Conservation (phyloP, 768 basidiomycete species). For the Tricholoma matsutake region DNA sequence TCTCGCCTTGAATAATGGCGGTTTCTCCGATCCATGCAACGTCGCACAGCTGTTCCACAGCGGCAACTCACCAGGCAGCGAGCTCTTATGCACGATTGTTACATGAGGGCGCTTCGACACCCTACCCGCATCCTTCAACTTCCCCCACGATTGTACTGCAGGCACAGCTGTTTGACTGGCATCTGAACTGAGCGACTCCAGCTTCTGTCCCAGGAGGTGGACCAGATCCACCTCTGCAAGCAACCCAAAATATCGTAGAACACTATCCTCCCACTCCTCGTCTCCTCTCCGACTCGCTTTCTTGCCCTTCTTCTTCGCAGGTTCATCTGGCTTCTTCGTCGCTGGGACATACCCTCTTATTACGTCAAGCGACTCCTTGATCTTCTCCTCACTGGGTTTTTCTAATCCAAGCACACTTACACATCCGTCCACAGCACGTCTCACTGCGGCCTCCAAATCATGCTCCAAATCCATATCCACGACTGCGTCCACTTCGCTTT, state of each 20-base stretch:
- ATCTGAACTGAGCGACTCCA: constrained; percentile 27
- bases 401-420: constrained; percentile 52
- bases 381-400: constrained; percentile 50
- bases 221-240: constrained; percentile 69
- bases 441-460: constrained; percentile 50
- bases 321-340: constrained; percentile 25
- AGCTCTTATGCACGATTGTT: constrained; percentile 76
- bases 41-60: constrained; percentile 50
- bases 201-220: constrained; percentile 39
- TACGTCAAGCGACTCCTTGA: constrained; percentile 54
- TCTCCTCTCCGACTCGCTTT: constrained; percentile 23
- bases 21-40: constrained; percentile 34
- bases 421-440: constrained; percentile 56
- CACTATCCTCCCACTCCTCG: constrained; percentile 11
- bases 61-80: constrained; percentile 24
- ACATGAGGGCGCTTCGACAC: constrained; percentile 72
- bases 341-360: constrained; percentile 39
- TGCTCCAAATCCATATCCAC: constrained; percentile 63
- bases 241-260: constrained; percentile 75
- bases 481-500: constrained; percentile 49
- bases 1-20: constrained; percentile 58
- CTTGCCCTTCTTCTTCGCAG: neutral
- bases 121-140: constrained; percentile 42
- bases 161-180: constrained; percentile 25
- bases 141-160: constrained; percentile 44